Evolutionary conservation across 805 yeast species (phyloP), one percentile per base, ranked within the genome.

Genomic region (Crinitomyces ghanaensis): DNA sequence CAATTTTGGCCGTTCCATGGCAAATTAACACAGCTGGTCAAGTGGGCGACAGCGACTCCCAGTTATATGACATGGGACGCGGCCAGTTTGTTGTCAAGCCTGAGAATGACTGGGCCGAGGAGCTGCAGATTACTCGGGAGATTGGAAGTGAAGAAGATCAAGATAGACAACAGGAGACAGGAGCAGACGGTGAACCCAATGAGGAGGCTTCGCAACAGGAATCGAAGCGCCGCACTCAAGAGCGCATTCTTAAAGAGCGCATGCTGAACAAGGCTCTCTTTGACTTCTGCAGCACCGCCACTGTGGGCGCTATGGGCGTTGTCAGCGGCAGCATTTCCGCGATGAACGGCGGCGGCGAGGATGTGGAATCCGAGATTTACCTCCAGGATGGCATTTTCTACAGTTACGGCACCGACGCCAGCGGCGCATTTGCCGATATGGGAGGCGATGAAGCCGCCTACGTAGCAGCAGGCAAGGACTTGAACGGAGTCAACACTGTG

Each of bases 361-460:
- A 68, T 4, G 57, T 62, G 11, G 66, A 65, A 16, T 66, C 73
- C 36, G 81, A 72, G 42, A 77, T 86, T 31, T 88, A 56, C 59
- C 65, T 86, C 40, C 69, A 79, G 47, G 79, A 83, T 50, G 88
- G 88, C 35, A 79, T 91, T 28, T 86, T 88, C 57, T 88, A 81
- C 61, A 81, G 94, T 2, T 72, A 66, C 32, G 91, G 85, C 30
- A 66, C 70, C 33, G 86, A 78, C 43, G 66, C 70, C 37, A 72
- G 77, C 13, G 86, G 84, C 13, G 63, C 68, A 20, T 83, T 77
- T 50, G 68, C 63, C 21, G 59, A 59, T 2, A 62, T 71, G 30
- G 95, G 95, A 38, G 93, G 93, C 16, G 72, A 77, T 46, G 85
- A 72, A 42, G 95, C 95, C 39, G 85, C 95, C 3, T 69, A 91